Evolutionary conservation across 2,329 filamentous ascomycete species (phyloP), one percentile per base, ranked within the genome.

Genomic region (Paecilomyces sp.): DNA sequence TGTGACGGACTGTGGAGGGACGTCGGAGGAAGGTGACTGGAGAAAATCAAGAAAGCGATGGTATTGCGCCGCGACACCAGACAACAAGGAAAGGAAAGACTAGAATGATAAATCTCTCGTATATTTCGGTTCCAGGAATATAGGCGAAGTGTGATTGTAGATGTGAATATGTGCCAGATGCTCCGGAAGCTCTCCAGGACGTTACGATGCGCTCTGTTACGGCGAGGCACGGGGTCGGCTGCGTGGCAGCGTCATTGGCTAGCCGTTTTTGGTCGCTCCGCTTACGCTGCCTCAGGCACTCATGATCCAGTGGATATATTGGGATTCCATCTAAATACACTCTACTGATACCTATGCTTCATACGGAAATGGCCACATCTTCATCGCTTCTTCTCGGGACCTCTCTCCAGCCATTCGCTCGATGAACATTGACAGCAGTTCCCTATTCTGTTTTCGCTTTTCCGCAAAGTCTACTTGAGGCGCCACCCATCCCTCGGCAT

Each of bases 1-100:
- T 72, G 71, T 85, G 80, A 76, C 67, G 67, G 33, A 47, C 24
- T 31, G 55, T 54, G 28, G 30, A 55, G 24, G 31, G 55, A n/a
- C 55, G 57, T 33, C 57, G 50, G 41, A 47, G 52, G 18, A 56
- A 25, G 57, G 55, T 30, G 47, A 30, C 57, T 30, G 30, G 55
- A 51, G 11, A 53, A 53, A 53, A 24, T 47, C 15, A 8, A 18
- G 41, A n/a, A 18, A 47, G 15, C 41, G 41, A 47, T 7, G n/a
- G n/a, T 47, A 47, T 47, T n/a, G n/a, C 15, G 18, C 41, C n/a
- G 41, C 41, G 41, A 47, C 41, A 47, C 15, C 8, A 18, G 41
- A 47, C n/a, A 8, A 18, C 18, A 47, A 18, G 41, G 41, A 22
- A 22, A 18, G 15, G 4, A 15, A 22, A 18, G 41, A 8, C 18